Evolutionary conservation across 1,139 yeast species (phyloP).

Genomic region (Pneumocystis canis): DNA sequence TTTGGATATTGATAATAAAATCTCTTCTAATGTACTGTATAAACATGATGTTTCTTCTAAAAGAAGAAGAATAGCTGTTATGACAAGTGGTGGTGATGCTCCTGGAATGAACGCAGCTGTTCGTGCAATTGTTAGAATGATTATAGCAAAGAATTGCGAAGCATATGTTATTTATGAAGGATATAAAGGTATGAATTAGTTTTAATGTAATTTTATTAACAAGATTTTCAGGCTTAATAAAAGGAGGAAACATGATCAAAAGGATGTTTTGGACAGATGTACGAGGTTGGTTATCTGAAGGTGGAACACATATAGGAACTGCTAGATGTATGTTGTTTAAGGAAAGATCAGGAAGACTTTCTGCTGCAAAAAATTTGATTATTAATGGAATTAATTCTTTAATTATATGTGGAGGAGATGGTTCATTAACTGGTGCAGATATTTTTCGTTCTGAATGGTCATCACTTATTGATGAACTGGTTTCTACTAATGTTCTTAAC

Average conservation of each 20-base stretch:
- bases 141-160: constrained; percentile 77
- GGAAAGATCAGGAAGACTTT: constrained; percentile 68
- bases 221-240: not conserved
- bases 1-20: not conserved
- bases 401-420: constrained; percentile 98
- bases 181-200: constrained; percentile 67
- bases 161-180: constrained; percentile 94
- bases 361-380: constrained; percentile 72
- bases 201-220: not conserved
- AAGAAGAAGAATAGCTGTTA: constrained; percentile 63
- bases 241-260: constrained; percentile 61
- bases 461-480: constrained; percentile 56
- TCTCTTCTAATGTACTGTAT: not conserved
- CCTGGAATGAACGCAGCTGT: constrained; percentile 98
- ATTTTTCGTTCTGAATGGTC: constrained; percentile 92
- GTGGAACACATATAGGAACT: constrained; percentile 94
- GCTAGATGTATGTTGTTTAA: constrained; percentile 80
- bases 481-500: constrained; percentile 39
- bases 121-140: constrained; percentile 84
- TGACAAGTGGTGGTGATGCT: constrained; percentile 98
- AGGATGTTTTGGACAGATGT: constrained; percentile 87
- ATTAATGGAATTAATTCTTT: constrained; percentile 85
- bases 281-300: constrained; percentile 69
- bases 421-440: constrained; percentile 95
- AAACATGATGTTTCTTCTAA: not conserved